Conservation (phyloP, 1,284 basidiomycete genomes). For the Ganoderma multipileum region DNA sequence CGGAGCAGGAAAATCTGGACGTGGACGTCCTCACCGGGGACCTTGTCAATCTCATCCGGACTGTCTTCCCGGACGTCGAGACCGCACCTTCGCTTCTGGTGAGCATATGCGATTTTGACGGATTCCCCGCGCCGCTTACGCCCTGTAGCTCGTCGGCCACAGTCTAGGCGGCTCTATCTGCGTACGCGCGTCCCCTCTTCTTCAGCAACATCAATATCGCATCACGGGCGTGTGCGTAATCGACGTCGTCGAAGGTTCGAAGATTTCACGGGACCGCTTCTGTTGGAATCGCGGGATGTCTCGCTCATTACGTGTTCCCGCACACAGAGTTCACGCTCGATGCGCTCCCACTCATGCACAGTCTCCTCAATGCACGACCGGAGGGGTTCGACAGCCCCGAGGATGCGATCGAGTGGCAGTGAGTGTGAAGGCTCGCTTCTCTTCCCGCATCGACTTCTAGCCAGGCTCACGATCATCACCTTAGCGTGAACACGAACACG, state of each 20-base stretch:
- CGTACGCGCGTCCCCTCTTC: slow-evolving; percentile 69
- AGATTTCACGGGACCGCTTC: neutral
- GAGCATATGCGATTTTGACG: slow-evolving; percentile 34
- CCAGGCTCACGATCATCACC: slow-evolving; percentile 5
- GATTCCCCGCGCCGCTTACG: neutral
- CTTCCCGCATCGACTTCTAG: neutral
- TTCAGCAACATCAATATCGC: slow-evolving; percentile 73
- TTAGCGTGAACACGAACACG: slow-evolving; percentile 75
- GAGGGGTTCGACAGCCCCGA: slow-evolving; percentile 84
- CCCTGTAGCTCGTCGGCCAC: slow-evolving; percentile 80
- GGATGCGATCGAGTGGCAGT: slow-evolving; percentile 97
- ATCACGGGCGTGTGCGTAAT: slow-evolving; percentile 88
- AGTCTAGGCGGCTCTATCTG: slow-evolving; percentile 93
- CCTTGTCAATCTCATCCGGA: slow-evolving; percentile 69
- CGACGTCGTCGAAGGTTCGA: slow-evolving; percentile 93
- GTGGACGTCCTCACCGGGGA: slow-evolving; percentile 77
- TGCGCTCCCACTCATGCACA: slow-evolving; percentile 90
- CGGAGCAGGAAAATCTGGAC: slow-evolving; percentile 71
- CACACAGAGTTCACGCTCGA: slow-evolving; percentile 90
- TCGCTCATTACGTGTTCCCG: slow-evolving; percentile 4
- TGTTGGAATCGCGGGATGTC: slow-evolving; percentile 14
- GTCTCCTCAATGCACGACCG: slow-evolving; percentile 86
- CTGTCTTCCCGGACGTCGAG: slow-evolving; percentile 71
- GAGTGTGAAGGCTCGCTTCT: slow-evolving; percentile 46
- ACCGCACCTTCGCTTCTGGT: slow-evolving; percentile 79